A percentile compares a stretch with the other conserved stretches of the same genome.
These are phyloP conservation scores for Penium margaritaceum DNA, from an alignment of 139 green algal species.

Conservation along the genomic window DNA sequence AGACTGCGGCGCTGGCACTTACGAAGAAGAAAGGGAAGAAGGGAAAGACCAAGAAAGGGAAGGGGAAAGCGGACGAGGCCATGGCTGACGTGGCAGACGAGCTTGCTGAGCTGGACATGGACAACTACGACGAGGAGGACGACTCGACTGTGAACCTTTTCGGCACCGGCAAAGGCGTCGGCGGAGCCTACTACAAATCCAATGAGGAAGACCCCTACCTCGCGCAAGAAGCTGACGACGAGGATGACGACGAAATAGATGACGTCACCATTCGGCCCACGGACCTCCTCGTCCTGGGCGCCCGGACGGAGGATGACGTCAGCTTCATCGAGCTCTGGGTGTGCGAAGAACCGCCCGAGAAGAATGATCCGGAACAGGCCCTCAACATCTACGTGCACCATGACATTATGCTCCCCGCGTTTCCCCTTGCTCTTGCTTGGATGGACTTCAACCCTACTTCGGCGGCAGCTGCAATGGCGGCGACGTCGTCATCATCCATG, in stretches of 20 bases:
- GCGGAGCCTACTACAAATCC: constrained; percentile 32
- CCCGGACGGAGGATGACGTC: constrained; percentile 86
- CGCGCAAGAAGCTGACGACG: constrained; percentile 40
- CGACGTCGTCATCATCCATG: background rate
- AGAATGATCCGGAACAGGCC: too few relatives aligned
- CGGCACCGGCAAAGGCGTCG: constrained; percentile 38
- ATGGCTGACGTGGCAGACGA: constrained; percentile 51
- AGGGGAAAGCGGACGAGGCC: constrained; percentile 16
- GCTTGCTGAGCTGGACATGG: constrained; percentile 89
- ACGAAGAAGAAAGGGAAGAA: constrained; percentile 13
- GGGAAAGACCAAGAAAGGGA: background rate
- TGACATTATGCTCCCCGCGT: constrained; percentile 85
- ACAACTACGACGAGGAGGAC: constrained; percentile 79
- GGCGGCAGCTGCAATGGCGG: background rate
- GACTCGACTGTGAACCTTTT: constrained; percentile 43
- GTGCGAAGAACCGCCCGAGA: constrained; percentile 69
- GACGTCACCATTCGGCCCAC: constrained; percentile 62
- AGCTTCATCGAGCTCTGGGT: constrained; percentile 88
- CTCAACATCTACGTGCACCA: constrained; percentile 83
- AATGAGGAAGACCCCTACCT: constrained; percentile 67
- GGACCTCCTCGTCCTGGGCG: constrained; percentile 83
- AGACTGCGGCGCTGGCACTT: constrained; percentile 27
- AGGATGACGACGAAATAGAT: constrained; percentile 62
- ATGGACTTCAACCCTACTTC: constrained; percentile 64
- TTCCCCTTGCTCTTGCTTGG: constrained; percentile 83